Evolutionary conservation across 345 rosid species (phyloP).

Genomic region (Draba incana): DNA sequence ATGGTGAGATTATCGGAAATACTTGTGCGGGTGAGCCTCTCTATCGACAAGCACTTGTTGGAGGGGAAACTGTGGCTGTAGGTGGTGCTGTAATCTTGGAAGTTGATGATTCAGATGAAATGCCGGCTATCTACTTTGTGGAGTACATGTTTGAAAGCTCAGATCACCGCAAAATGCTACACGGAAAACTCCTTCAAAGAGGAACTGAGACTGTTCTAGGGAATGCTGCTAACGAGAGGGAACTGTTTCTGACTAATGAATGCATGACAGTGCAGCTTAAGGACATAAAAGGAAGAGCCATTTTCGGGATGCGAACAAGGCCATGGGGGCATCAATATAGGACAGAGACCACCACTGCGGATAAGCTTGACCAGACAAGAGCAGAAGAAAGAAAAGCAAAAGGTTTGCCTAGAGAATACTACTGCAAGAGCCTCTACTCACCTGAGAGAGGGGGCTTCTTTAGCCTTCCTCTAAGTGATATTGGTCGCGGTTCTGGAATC

Average conservation of each 20-base stretch:
- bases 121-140: conserved; percentile 57
- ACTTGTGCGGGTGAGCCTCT: conserved; percentile 52
- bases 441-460: conserved; percentile 75
- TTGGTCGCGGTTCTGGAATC: conserved; percentile 55
- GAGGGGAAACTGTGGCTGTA: conserved; percentile 52
- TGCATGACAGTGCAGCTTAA: conserved; percentile 53
- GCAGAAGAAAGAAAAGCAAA: conserved; percentile 59
- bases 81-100: conserved; percentile 56
- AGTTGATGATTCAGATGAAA: conserved; percentile 45
- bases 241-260: conserved; percentile 58
- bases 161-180: conserved; percentile 57
- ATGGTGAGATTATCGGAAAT: conserved; percentile 47
- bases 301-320: conserved; percentile 48
- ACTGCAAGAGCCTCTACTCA: conserved; percentile 62
- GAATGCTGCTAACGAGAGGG: conserved; percentile 62
- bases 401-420: conserved; percentile 54
- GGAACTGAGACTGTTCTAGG: conserved; percentile 67
- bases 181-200: conserved; percentile 57
- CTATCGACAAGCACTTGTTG: conserved; percentile 52
- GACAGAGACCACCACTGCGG: conserved; percentile 47
- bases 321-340: conserved; percentile 73
- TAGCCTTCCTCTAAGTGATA: conserved; percentile 47
- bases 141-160: conserved; percentile 63
- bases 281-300: conserved; percentile 47
- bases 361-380: conserved; percentile 51